Base-by-base conservation (phyloP, 257 asterid species). In the Penstemon eatonii region DNA sequence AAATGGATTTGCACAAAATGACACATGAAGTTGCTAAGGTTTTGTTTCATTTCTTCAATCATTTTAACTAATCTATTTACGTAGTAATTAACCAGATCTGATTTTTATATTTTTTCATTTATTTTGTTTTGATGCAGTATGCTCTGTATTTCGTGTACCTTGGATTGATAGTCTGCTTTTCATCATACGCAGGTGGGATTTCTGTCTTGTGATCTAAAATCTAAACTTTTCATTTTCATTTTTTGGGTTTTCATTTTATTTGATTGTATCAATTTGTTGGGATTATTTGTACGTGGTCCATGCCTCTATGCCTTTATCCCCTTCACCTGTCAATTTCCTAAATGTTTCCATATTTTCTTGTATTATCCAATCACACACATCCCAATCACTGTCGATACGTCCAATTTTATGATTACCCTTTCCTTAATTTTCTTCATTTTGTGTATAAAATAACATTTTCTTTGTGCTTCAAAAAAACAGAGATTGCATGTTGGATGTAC, bases 401-500 rank as follows among this genome's bases (percentile, higher is more conserved):
- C 37, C 60, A 54, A 74, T 77, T 63, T 78, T 65, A 61, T 66
- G 71, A 19, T 63, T 55, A 53, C 60, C 68, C 38, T 44, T 56
- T 64, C 58, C 59, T 38, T 42, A 50, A 53, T 69, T 73, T 66
- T 56, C 3, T 44, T 7, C 57, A 38, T 45, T 41, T 38, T 51
- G 64, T 66, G n/a, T 60, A n/a, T 59, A n/a, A 57, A 57, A 59
- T 56, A 12, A 51, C 18, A 49, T 51, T 53, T n/a, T 74, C 6
- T 55, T 36, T 60, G 37, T 54, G 12, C 52, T 60, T 49, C 8
- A 10, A 42, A 18, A 55, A 40, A 38, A 62, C 84, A 94, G 99
- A 94, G 79, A 94, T 91, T 72, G 96, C 90, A 47, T 91, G 99
- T 66, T 94, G 99, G 99, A 94, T 94, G 99, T 83, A 84, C 78